phyloP scores from a whole-genome alignment of 2,329 filamentous ascomycete species.

The Apiospora hydei region DNA sequence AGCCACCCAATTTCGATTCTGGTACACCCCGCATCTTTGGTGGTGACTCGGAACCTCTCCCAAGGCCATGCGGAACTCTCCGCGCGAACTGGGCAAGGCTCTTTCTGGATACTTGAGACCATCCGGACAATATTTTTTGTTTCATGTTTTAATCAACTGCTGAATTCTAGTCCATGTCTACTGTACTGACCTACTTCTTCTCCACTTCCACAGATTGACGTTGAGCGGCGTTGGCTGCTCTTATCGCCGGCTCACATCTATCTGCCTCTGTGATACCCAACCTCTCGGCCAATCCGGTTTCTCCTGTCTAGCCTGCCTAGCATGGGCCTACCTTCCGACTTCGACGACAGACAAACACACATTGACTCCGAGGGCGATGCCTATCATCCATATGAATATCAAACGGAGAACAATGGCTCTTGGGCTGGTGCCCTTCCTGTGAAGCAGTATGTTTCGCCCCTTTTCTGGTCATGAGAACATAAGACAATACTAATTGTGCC shows the following conservation, averaged over 20 bases:
- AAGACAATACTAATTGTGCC: slow-evolving; percentile 29
- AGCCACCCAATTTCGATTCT: slow-evolving; percentile 4
- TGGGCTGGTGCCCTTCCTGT: slow-evolving; percentile 95
- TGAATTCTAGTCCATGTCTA: neutral
- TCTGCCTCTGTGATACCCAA: slow-evolving; percentile 3
- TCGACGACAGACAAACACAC: slow-evolving; percentile 72
- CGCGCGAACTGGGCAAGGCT: neutral
- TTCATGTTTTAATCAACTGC: neutral
- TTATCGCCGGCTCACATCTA: slow-evolving; percentile 29
- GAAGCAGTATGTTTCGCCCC: slow-evolving; percentile 72
- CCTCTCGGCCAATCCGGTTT: slow-evolving; percentile 11
- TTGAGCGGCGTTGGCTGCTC: slow-evolving; percentile 40
- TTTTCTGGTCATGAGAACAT: neutral
- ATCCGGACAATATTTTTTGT: neutral
- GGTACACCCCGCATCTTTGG: slow-evolving; percentile 9
- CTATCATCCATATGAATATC: slow-evolving; percentile 82
- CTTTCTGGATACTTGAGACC: neutral
- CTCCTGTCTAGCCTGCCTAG: slow-evolving; percentile 63
- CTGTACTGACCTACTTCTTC: neutral
- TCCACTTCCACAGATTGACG: slow-evolving; percentile 1
- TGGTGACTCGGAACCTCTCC: neutral
- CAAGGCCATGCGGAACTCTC: neutral
- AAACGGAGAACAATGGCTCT: slow-evolving; percentile 82
- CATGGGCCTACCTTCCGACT: slow-evolving; percentile 72
- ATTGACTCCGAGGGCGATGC: slow-evolving; percentile 65